A percentile compares a stretch with the other conserved stretches of the same genome.
Evolutionary conservation across 306 rosid genomes (phyloP).

Genomic region (Lathyrus tuberosus): DNA sequence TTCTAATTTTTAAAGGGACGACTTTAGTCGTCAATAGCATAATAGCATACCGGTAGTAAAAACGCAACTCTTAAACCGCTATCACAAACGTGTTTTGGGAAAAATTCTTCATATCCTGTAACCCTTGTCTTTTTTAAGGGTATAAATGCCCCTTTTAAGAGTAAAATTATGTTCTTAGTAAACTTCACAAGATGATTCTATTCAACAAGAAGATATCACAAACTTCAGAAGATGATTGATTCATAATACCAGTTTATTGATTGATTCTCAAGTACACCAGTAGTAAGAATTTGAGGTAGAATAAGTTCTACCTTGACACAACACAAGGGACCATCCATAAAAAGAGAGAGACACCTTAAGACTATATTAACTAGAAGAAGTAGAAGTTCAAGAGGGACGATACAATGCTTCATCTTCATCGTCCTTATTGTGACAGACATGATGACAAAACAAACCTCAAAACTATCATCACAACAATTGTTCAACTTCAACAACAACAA

Average conservation of each 20-base stretch:
- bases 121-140: too few species aligned
- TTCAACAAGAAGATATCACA: background rate
- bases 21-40: too few species aligned
- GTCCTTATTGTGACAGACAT: background rate
- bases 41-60: too few species aligned
- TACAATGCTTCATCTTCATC: slow-evolving; percentile 16
- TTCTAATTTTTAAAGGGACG: too few species aligned
- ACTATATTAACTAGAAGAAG: background rate
- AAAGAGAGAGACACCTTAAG: background rate
- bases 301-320: background rate
- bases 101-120: too few species aligned
- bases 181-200: background rate
- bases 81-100: too few species aligned
- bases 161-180: too few species aligned
- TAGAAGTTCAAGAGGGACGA: slow-evolving; percentile 9
- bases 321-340: slow-evolving; percentile 22
- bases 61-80: too few species aligned
- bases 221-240: background rate
- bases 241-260: background rate
- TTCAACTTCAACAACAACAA: slow-evolving; percentile 11
- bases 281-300: background rate
- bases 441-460: slow-evolving; percentile 24
- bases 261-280: slow-evolving; percentile 23
- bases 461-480: slow-evolving; percentile 19
- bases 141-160: too few species aligned